Conservation (phyloP, 441 rosid genomes). For the Omphalea diandra region DNA sequence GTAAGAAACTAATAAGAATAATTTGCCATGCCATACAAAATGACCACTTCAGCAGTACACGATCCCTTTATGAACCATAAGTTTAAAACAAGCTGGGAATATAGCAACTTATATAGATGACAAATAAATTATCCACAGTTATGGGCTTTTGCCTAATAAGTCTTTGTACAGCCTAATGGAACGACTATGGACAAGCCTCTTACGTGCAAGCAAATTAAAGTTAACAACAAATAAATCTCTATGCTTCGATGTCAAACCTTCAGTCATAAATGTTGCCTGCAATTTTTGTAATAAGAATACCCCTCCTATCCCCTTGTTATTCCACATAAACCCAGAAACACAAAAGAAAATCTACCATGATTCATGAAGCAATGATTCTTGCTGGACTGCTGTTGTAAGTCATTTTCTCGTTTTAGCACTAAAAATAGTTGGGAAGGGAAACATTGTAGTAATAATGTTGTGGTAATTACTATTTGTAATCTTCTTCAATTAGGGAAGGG, state of each 20-base stretch:
- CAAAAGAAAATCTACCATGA: not conserved
- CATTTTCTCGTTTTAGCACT: not conserved
- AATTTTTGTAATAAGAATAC: not conserved
- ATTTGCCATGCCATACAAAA: not conserved
- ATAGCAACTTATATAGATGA: not conserved
- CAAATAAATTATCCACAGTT: not conserved
- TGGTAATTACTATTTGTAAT: not conserved
- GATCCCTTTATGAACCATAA: not conserved
- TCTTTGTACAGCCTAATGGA: not conserved
- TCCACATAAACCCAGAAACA: not conserved
- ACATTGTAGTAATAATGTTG: not conserved
- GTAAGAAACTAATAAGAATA: not conserved
- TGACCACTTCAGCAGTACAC: not conserved
- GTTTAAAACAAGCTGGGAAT: not conserved
- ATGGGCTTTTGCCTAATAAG: not conserved
- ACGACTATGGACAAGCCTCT: not conserved
- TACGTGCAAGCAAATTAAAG: not conserved
- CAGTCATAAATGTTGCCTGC: not conserved
- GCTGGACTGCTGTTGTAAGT: not conserved
- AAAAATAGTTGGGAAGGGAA: not conserved
- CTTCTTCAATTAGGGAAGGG: not conserved
- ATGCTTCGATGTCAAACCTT: not conserved
- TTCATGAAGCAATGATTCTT: not conserved
- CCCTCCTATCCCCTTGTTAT: not conserved
- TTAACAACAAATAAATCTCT: not conserved